These are phyloP conservation scores for Sphaceloma murrayae DNA, from an alignment of 2,329 filamentous ascomycete genomes.

Conservation along the genomic window DNA sequence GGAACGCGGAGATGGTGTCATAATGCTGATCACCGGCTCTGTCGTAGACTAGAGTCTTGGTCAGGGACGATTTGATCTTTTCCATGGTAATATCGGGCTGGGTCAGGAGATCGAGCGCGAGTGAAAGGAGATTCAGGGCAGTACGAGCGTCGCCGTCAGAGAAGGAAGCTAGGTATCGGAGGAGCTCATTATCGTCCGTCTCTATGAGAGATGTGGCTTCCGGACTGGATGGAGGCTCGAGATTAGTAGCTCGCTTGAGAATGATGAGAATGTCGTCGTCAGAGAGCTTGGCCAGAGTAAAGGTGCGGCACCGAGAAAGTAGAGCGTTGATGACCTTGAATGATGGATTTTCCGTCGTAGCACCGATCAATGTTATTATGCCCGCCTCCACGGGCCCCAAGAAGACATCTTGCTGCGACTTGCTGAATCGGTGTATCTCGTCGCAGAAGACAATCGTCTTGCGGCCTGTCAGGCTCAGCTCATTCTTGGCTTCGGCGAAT, in stretches of 20 bases:
- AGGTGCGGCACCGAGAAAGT: slow-evolving; percentile 80
- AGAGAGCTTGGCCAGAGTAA: slow-evolving; percentile 68
- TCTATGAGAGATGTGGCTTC: slow-evolving; percentile 41
- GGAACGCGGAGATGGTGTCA: slow-evolving; percentile 92
- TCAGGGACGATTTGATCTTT: slow-evolving; percentile 71
- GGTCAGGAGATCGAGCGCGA: slow-evolving; percentile 68
- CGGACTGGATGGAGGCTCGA: slow-evolving; percentile 16
- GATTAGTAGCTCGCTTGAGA: slow-evolving; percentile 59
- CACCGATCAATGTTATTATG: slow-evolving; percentile 82
- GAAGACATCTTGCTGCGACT: slow-evolving; percentile 90
- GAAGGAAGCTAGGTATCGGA: slow-evolving; percentile 75
- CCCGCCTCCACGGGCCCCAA: slow-evolving; percentile 85
- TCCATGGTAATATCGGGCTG: slow-evolving; percentile 59
- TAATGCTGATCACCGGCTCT: slow-evolving; percentile 94
- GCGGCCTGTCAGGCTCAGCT: slow-evolving; percentile 68
- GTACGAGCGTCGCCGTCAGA: slow-evolving; percentile 89
- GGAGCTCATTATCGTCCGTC: slow-evolving; percentile 55
- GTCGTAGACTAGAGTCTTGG: slow-evolving; percentile 90
- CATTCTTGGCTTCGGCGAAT: slow-evolving; percentile 73
- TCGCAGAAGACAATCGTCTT: slow-evolving; percentile 97
- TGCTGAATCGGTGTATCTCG: slow-evolving; percentile 87
- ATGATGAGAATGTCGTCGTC: slow-evolving; percentile 65
- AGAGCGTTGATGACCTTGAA: slow-evolving; percentile 87
- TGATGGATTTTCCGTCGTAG: slow-evolving; percentile 92
- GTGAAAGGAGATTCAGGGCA: slow-evolving; percentile 81